Base-by-base conservation (phyloP, 2,329 filamentous ascomycete species). In the Lizonia empirigonia region DNA sequence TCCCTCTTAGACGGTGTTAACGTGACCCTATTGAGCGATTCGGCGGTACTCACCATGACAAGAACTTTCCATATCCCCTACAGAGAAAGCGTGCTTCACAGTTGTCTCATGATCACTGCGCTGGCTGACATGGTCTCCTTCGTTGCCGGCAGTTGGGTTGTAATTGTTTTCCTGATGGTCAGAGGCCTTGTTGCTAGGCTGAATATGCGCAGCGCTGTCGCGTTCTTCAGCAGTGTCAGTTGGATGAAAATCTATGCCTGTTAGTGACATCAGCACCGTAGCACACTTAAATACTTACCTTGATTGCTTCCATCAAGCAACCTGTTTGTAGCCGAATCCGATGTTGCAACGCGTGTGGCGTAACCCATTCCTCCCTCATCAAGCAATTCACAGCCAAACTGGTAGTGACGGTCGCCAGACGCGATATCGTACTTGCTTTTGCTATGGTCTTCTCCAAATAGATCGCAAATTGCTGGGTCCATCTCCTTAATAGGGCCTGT, bases 211-310 rank as follows among this genome's bases (percentile, higher is more conserved):
- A 51, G 35, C 37, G 44, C 34, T 57, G 37, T 53, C 19, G 41
- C 41, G 15, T 27, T 44, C 38, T 55, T 57, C 26, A 37, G 50
- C 27, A 37, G n/a, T 35, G 34, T 55, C 22, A 36, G 47, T 26
- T 42, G 44, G 50, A 50, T 46, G 23, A 49, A 36, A 50, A 30
- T 54, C 51, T 54, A 44, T 46, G 13, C 13, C 23, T 7, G 45
- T 35, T 54, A 40, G 39, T 16, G 35, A 50, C 33, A 50, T 54
- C 16, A 40, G 37, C 26, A 54, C 34, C 10, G 15, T 32, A 52
- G 49, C 45, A 35, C 19, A 52, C 37, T 42, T 35, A 38, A 22
- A 55, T 49, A 52, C 55, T 52, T 55, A 50, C 47, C 51, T 55
- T 45, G 40, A 49, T 46, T 52, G 27, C 47, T 55, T 52, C 47